phyloP scores from a whole-genome alignment of 257 asterid species.

The Lantana camara region DNA sequence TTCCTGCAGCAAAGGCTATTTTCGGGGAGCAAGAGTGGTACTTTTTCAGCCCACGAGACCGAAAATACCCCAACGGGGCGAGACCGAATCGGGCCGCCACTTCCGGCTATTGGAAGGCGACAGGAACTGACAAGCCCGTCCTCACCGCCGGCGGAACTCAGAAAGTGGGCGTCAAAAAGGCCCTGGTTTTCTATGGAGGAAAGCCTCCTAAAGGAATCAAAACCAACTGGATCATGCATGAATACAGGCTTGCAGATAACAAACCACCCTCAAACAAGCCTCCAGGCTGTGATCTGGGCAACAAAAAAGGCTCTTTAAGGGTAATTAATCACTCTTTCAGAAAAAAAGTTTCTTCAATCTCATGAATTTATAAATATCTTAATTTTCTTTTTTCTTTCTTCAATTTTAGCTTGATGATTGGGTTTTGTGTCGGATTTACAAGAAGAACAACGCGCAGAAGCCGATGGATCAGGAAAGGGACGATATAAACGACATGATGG shows the following conservation, averaged over 20 bases:
- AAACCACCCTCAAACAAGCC: slow-evolving; percentile 39
- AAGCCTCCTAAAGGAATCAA: slow-evolving; percentile 62
- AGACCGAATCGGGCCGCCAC: slow-evolving; percentile 62
- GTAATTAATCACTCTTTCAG: slow-evolving; percentile 27
- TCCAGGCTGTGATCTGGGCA: slow-evolving; percentile 40
- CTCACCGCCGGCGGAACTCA: slow-evolving; percentile 50
- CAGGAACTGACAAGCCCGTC: slow-evolving; percentile 61
- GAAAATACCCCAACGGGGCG: slow-evolving; percentile 61
- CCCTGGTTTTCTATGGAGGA: slow-evolving; percentile 56
- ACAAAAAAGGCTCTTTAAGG: slow-evolving; percentile 74
- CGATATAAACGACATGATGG: slow-evolving; percentile 45
- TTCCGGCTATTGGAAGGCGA: slow-evolving; percentile 65
- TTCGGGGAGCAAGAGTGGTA: slow-evolving; percentile 73
- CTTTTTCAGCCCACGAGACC: slow-evolving; percentile 59
- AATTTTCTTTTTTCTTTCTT: neutral
- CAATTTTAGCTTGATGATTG: slow-evolving; percentile 71
- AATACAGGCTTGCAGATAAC: slow-evolving; percentile 46
- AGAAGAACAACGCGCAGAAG: slow-evolving; percentile 62
- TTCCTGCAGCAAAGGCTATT: slow-evolving; percentile 45
- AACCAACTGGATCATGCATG: slow-evolving; percentile 68
- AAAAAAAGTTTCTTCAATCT: neutral
- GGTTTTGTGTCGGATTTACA: slow-evolving; percentile 81
- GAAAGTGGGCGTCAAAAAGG: slow-evolving; percentile 57
- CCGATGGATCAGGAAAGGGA: slow-evolving; percentile 66
- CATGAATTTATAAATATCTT: neutral